Evolutionary conservation across 306 rosid species (phyloP), one percentile per base, ranked within the genome.

Genomic region (Boehmeria nivea): DNA sequence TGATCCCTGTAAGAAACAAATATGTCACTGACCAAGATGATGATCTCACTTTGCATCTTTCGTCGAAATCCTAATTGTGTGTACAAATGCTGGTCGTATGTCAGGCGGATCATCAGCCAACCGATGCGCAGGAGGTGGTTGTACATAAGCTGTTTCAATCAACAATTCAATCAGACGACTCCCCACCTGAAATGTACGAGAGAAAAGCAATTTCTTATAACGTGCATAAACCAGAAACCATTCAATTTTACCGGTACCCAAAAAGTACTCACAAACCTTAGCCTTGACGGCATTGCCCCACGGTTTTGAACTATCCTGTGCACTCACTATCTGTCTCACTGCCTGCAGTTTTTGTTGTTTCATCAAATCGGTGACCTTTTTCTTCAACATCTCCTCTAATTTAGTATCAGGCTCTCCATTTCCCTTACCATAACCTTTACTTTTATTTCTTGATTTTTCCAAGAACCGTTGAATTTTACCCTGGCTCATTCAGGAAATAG

Each of bases 51-150:
- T 63, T 68, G 75, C 64, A 18, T 72, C 78, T 37, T 40, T 72
- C 57, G 17, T 24, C 66, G 57, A 52, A 27, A 77, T 78, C 80
- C 7, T 81, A 51, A 77, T 54, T 21, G 89, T 61, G 82, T 87
- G 99, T 15, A 72, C 54, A 74, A 91, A 91, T 75, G 96, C 95
- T 68, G 99, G 99, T 20, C 80, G 89, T 68, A 87, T 67, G 66
- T 87, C 95, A 68, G 71, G 89, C 42, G 87, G 76, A 54, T 73
- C 65, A 57, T 87, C 99, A 43, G 44, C 57, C 37, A 34, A 27
- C 69, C 76, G 89, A 59, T 83, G 75, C 49, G 80, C 82, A 20
- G 94, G 87, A 21, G 44, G 44, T 33, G 95, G 82, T 67, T 91
- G 99, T 68, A 91, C 73, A 59, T 82, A 84, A 45, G 99, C 96